Base-by-base conservation (phyloP, 805 yeast genomes). In the Komagataella mondaviorum region DNA sequence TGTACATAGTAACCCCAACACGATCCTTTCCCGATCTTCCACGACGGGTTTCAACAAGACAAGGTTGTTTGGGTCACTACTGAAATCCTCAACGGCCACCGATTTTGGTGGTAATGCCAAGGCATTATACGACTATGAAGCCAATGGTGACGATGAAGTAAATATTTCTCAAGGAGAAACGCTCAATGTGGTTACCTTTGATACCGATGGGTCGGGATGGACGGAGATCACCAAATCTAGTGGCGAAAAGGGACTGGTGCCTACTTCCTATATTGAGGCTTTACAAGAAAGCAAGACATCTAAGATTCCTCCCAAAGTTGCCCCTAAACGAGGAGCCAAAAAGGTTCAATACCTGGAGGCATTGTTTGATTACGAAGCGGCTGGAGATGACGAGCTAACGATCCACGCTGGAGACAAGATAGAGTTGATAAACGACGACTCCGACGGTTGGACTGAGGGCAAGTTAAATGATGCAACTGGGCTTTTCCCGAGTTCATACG, bases 401-500 rank as follows among this genome's bases (percentile, higher is more conserved):
- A 78, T 93, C 18, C 59, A 56, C 6, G 82, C 76, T 0, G 96
- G 96, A 2, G 97, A 91, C 55, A 72, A 71, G 51, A 77, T 93
- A 17, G 73, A 76, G 8, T 75, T 93, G 10, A 60, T 85, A 1
- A 81, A 76, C 24, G 85, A 83, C 50, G 86, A 84, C 56, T 90
- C 88, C 7, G 76, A 76, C 45, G 99, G 99, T 0, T 93, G 99
- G 99, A 90, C 97, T 1, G 85, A 82, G 57, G 98, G 97, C 10
- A 91, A 86, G 61, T 53, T 84, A 6, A 71, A 79, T 55, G 93
- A 91, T 0, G 56, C 55, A 6, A 70, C 68, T 17, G 95, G 95
- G 1, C 62, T 85, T 51, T 82, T 87, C 65, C 98, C 98, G 5
- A 81, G 93, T 0, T 72, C 85, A 54, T 90, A 90, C 63, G 82